Conservation (phyloP, 495 filamentous ascomycete species). For the Penicillium antarcticum region DNA sequence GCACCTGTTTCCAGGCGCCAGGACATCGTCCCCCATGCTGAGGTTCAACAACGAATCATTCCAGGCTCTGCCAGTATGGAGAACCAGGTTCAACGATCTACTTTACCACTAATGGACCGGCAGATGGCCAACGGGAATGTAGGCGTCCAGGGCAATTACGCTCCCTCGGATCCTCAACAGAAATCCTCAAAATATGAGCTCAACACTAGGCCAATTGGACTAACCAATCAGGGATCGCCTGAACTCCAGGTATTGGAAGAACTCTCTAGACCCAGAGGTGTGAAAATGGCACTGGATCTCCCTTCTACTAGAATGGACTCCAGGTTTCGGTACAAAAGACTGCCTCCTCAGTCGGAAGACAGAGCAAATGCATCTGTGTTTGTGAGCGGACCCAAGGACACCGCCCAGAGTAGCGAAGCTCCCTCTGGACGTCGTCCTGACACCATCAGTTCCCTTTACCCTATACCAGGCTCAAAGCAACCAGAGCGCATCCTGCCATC, state of each 20-base stretch:
- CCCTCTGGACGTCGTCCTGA: constrained; percentile 17
- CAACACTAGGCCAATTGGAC: constrained; percentile 12
- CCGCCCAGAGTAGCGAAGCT: constrained; percentile 12
- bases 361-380: constrained; percentile 33
- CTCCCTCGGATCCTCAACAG: constrained; percentile 9
- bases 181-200: constrained; percentile 4
- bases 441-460: constrained; percentile 11
- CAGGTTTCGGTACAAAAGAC: constrained; percentile 16
- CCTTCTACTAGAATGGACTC: constrained; percentile 16
- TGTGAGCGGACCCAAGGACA: constrained; percentile 33
- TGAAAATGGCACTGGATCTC: constrained; percentile 12
- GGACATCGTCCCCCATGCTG: constrained; percentile 8
- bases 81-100: constrained; percentile 10
- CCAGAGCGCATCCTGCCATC: constrained; percentile 39
- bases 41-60: constrained; percentile 12
- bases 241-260: constrained; percentile 20
- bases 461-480: constrained; percentile 15
- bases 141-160: constrained; percentile 11
- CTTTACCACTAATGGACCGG: constrained; percentile 8
- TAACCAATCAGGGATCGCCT: constrained; percentile 29
- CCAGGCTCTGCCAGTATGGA: constrained; percentile 14
- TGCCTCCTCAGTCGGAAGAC: constrained; percentile 11
- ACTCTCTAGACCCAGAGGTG: constrained; percentile 12
- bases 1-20: constrained; percentile 11
- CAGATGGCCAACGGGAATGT: constrained; percentile 7